Evolutionary conservation across 2,329 filamentous ascomycete genomes (phyloP), one percentile per base, ranked within the genome.

Genomic region (Colletotrichum tanaceti): DNA sequence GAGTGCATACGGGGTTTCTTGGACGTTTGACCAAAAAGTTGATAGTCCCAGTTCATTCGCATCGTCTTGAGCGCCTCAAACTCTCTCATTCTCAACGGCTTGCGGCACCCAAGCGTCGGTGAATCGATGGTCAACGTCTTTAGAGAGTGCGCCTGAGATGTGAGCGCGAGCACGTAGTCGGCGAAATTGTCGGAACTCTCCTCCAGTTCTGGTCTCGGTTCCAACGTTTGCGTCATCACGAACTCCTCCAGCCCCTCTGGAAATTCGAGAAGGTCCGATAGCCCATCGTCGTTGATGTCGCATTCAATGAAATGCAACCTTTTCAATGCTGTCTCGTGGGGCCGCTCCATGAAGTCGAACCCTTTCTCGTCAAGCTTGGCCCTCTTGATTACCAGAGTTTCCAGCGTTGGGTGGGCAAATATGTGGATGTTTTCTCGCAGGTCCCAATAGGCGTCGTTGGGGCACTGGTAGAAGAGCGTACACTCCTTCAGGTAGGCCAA

Each of bases 341-440:
- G 83, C 2, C 80, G 81, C 74, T 85, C 83, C 11, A 84, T 80
- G 20, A 79, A 76, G 66, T 85, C 82, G 54, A 85, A 85, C 3
- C 83, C 83, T 0, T 79, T 79, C 63, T 84, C 76, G 60, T 83
- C 83, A 4, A 85, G 77, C 69, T 79, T 81, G 13, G 83, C 83
- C n/a, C 79, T 74, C 53, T 76, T 77, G 57, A 85, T 82, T 53
- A 78, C 77, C 4, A 85, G 79, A 5, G 75, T 79, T 72, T 85
- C 83, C 22, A 85, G 78, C 0, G 82, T 83, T 0, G 83, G 83
- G 57, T 85, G 83, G 4, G 81, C 77, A 67, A 85, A 85, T 58
- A 85, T 83, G 75, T 85, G 82, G 54, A 85, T 85, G 71, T 84
- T 85, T 68, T 84, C 82, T 66, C 81, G 82, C 46, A 85, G 77